These are phyloP conservation scores for Beauveria caledonica DNA, from an alignment of 2,329 filamentous ascomycete genomes.

Conservation along the genomic window DNA sequence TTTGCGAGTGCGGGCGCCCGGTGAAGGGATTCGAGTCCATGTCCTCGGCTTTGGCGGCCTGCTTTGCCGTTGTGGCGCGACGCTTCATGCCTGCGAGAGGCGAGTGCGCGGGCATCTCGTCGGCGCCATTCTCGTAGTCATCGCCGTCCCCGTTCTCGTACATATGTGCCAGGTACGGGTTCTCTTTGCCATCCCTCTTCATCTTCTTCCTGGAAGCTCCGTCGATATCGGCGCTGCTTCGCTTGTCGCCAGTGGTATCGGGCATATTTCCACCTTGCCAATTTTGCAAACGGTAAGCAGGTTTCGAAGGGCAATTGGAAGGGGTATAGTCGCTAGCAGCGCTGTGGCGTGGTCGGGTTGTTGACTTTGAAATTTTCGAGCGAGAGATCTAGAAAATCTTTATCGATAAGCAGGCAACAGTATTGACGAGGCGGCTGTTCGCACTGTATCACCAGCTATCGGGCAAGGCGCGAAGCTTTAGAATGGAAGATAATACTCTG, in stretches of 20 bases:
- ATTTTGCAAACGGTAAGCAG: neutral
- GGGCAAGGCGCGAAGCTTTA: neutral
- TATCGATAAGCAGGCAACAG: slow-evolving; percentile 9
- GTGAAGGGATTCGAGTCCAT: slow-evolving; percentile 81
- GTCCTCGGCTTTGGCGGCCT: slow-evolving; percentile 70
- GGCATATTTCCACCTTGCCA: slow-evolving; percentile 1
- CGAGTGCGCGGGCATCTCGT: slow-evolving; percentile 28
- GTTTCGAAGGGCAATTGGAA: neutral
- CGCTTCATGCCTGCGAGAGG: slow-evolving; percentile 61
- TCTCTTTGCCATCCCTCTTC: slow-evolving; percentile 38
- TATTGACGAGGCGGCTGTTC: neutral
- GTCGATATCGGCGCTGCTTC: slow-evolving; percentile 36
- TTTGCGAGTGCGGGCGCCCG: slow-evolving; percentile 62
- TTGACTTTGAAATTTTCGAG: slow-evolving; percentile 4
- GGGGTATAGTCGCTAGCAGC: neutral
- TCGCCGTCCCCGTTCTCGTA: slow-evolving; percentile 47
- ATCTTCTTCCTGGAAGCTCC: slow-evolving; percentile 33
- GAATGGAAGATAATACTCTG: neutral
- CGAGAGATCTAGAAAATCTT: neutral
- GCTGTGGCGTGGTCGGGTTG: neutral
- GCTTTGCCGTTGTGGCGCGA: slow-evolving; percentile 69
- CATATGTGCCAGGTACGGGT: slow-evolving; percentile 90
- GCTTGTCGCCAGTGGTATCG: slow-evolving; percentile 30
- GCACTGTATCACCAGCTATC: neutral
- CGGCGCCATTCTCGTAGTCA: slow-evolving; percentile 24